Evolutionary conservation across 495 filamentous ascomycete genomes (phyloP), one percentile per base, ranked within the genome.

Genomic region (Lasiosphaeria miniovina): DNA sequence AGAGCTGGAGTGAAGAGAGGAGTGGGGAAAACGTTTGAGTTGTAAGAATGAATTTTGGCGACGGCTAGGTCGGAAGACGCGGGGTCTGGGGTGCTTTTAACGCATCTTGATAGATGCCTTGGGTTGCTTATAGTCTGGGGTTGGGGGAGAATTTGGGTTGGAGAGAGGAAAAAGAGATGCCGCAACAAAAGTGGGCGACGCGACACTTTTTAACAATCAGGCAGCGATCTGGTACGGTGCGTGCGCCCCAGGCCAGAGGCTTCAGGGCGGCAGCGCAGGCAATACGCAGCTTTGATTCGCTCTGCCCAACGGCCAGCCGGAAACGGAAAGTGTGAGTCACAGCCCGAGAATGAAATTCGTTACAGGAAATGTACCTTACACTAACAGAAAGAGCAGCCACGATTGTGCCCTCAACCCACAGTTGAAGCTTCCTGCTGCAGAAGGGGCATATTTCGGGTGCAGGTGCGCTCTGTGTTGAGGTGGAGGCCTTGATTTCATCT

Each of bases 31-130:
- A 24, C 41, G 65, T 67, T 68, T 52, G 61, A 68, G 32, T 59
- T 64, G 72, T 59, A 46, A 49, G 76, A 79, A 72, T 67, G 65
- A 81, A 82, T 84, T 68, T 73, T 82, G 78, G 63, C 63, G 66
- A 64, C 59, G 51, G 55, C 58, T 55, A 52, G 63, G 57, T 40
- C 62, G 61, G 59, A 24, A 24, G 60, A 64, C 49, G 49, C 35
- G 54, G 40, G 35, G 54, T 40, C 54, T 48, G 40, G 54, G 7
- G 40, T 61, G 66, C 34, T 68, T 68, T 71, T 69, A 72, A 65
- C 69, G 67, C 72, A 75, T 75, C 69, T 72, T 75, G 71, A 67
- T 57, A 55, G 62, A 62, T 73, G 67, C 65, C 57, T 67, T 62
- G 60, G 46, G 45, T 52, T 62, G 52, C 36, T 56, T n/a, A 36